Conservation (phyloP, 306 rosid genomes). For the Dalbergia cochinchinensis region DNA sequence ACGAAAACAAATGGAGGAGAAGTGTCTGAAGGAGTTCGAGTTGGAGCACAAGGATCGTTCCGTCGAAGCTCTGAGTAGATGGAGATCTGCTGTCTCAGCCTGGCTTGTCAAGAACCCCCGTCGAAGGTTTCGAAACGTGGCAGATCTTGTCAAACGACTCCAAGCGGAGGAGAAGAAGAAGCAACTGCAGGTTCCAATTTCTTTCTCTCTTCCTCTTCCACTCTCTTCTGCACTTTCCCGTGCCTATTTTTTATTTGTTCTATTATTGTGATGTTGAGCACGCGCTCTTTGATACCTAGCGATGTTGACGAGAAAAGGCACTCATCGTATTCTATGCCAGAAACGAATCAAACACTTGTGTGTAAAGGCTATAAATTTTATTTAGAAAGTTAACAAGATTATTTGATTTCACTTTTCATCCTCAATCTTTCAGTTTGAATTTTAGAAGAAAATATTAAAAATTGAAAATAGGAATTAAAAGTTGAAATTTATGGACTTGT, state of each 20-base stretch:
- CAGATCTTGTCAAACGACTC: constrained; percentile 74
- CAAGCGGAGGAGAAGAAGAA: constrained; percentile 49
- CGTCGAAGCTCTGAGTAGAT: constrained; percentile 49
- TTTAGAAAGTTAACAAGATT: no score
- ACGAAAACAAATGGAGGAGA: constrained; percentile 44
- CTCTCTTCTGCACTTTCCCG: neutral
- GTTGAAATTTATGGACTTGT: no score
- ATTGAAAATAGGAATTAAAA: no score
- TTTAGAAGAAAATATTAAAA: no score
- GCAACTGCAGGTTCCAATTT: constrained; percentile 61
- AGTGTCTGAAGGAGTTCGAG: constrained; percentile 58
- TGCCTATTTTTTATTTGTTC: neutral
- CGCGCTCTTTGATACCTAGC: neutral
- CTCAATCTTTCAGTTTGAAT: no score
- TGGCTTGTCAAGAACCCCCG: constrained; percentile 65
- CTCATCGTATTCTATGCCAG: no score
- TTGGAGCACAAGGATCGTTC: constrained; percentile 57
- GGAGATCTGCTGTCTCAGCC: constrained; percentile 73
- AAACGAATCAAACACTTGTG: no score
- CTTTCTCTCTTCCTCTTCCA: neutral
- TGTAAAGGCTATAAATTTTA: no score
- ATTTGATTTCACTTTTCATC: no score
- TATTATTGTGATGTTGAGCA: neutral
- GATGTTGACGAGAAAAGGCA: neutral
- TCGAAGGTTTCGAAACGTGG: constrained; percentile 75